Conservation (phyloP, 176 grass and related monocot species). For the Tillandsia fasciculata region DNA sequence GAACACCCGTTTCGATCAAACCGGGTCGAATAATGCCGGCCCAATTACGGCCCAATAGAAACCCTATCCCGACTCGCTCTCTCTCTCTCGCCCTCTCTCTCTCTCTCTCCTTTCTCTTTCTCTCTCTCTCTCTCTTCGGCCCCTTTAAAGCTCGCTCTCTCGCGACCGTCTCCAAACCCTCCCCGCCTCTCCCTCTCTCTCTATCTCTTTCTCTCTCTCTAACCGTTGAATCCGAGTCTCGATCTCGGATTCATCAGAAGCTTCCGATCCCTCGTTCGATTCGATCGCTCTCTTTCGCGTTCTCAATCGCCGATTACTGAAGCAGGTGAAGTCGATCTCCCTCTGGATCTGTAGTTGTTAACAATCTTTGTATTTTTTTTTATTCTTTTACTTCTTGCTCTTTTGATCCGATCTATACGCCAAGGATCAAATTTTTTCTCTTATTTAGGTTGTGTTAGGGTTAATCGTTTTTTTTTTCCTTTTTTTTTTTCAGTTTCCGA, state of each 20-base stretch:
- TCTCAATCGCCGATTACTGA: not conserved
- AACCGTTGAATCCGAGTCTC: not conserved
- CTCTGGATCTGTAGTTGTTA: not conserved
- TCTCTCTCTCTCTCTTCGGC: not conserved
- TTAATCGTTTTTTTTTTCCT: not conserved
- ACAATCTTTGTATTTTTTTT: not conserved
- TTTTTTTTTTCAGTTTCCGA: not conserved
- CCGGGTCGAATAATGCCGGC: not conserved
- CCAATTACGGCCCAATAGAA: not conserved
- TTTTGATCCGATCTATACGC: not conserved
- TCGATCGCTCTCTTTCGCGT: not conserved
- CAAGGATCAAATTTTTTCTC: not conserved
- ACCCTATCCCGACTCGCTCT: not conserved
- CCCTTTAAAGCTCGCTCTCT: not conserved
- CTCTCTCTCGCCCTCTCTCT: no score
- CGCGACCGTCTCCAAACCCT: not conserved
- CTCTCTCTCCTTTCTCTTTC: not conserved
- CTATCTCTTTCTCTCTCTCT: not conserved
- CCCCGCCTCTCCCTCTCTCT: not conserved
- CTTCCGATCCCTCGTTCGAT: not conserved
- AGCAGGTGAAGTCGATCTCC: not conserved
- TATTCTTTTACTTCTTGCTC: not conserved
- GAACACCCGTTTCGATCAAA: not conserved
- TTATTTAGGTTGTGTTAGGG: no score
- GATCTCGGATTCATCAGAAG: not conserved